Evolutionary conservation across 805 yeast genomes (phyloP).

Genomic region (Kregervanrija pseudodelftensis): DNA sequence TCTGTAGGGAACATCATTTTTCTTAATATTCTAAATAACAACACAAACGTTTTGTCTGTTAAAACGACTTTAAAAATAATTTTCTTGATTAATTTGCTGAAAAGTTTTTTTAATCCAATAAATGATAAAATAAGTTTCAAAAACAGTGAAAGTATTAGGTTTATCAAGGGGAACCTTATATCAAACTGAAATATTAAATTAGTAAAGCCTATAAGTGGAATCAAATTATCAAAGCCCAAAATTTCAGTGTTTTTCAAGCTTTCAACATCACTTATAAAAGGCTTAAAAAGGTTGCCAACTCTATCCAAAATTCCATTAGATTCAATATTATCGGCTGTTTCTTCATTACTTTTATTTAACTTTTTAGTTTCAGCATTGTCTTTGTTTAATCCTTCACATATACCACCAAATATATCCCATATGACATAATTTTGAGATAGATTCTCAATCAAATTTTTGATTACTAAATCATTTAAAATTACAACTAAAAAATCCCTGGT

Average conservation of each 20-base stretch:
- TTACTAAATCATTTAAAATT: constrained; percentile 35
- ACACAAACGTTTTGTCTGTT: constrained; percentile 11
- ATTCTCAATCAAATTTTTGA: constrained; percentile 36
- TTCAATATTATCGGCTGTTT: too few species aligned
- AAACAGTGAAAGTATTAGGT: constrained; percentile 2
- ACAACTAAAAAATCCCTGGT: constrained; percentile 33
- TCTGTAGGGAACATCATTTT: constrained; percentile 25
- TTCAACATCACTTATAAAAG: too few species aligned
- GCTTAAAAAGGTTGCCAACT: too few species aligned
- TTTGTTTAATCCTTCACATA: constrained; percentile 7
- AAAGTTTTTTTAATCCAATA: background rate
- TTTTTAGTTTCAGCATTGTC: too few species aligned
- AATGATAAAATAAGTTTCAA: constrained; percentile 1
- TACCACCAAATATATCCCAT: constrained; percentile 34
- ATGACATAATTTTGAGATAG: constrained; percentile 45
- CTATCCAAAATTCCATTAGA: too few species aligned
- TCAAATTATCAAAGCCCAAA: constrained; percentile 6
- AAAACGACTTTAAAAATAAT: constrained; percentile 17
- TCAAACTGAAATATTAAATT: background rate
- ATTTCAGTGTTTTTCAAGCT: background rate
- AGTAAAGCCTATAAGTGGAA: constrained; percentile 4
- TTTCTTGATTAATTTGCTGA: constrained; percentile 22
- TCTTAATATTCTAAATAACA: constrained; percentile 15
- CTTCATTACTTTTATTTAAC: too few species aligned
- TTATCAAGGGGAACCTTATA: constrained; percentile 5